A percentile compares a stretch with the other conserved stretches of the same genome.
Evolutionary conservation across 768 basidiomycete species (phyloP).

Genomic region (Pisolithus marmoratus): DNA sequence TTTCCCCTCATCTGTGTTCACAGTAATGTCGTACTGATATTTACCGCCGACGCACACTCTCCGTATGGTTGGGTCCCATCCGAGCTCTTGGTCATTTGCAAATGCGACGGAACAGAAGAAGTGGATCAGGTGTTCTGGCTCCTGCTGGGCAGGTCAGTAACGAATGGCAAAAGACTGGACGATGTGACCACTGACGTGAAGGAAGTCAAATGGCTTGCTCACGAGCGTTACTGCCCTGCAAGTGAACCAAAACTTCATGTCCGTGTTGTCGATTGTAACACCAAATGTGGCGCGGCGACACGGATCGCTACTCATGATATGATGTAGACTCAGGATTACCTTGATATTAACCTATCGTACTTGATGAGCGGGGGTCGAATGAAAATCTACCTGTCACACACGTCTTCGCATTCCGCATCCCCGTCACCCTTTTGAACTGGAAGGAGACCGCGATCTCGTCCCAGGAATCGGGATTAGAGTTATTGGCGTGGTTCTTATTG

Average conservation of each 20-base stretch:
- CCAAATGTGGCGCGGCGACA: slow-evolving; percentile 20
- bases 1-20: not conserved
- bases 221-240: slow-evolving; percentile 17
- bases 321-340: slow-evolving; percentile 16
- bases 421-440: slow-evolving; percentile 1
- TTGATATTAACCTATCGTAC: slow-evolving; percentile 1
- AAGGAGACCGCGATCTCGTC: slow-evolving; percentile 27
- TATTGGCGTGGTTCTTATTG: too few species aligned
- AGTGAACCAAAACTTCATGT: slow-evolving; percentile 25
- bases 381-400: not conserved
- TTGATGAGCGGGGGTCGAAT: too few species aligned
- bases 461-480: slow-evolving; percentile 24
- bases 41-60: not conserved
- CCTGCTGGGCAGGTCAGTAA: not conserved
- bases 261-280: slow-evolving; percentile 18
- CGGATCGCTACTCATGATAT: slow-evolving; percentile 22
- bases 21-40: not conserved
- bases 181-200: not conserved
- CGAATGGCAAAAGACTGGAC: not conserved
- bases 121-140: not conserved
- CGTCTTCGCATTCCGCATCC: not conserved
- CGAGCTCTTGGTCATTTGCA: not conserved
- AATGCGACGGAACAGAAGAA: slow-evolving; percentile 1
- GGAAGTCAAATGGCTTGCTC: slow-evolving; percentile 11
- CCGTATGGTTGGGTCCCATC: slow-evolving; percentile 1